Evolutionary conservation across 2,329 filamentous ascomycete genomes (phyloP).

Genomic region (Epichloe sylvatica): DNA sequence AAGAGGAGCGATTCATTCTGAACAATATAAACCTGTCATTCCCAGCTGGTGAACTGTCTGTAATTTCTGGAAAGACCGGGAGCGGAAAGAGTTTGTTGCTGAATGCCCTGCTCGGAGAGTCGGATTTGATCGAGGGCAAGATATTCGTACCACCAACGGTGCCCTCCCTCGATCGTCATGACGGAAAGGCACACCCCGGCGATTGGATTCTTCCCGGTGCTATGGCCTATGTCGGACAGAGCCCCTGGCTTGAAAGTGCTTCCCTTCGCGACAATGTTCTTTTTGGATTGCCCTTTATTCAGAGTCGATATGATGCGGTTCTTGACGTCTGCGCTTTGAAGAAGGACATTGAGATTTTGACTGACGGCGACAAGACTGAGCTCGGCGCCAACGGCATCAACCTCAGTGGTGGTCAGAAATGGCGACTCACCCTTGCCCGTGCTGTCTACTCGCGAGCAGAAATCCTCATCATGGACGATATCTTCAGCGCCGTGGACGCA

Average conservation of each 20-base stretch:
- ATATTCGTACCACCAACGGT: constrained; percentile 42
- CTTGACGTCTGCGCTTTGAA: constrained; percentile 58
- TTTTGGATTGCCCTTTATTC: constrained; percentile 58
- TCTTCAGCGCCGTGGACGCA: constrained; percentile 71
- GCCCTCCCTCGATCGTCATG: constrained; percentile 39
- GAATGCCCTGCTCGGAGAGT: constrained; percentile 60
- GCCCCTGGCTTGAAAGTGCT: constrained; percentile 76
- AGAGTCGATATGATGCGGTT: constrained; percentile 56
- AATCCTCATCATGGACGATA: constrained; percentile 67
- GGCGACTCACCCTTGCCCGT: constrained; percentile 66
- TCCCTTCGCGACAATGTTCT: constrained; percentile 66
- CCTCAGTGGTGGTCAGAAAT: constrained; percentile 69
- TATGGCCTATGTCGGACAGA: constrained; percentile 64
- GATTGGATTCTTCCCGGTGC: constrained; percentile 59
- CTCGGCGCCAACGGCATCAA: constrained; percentile 79
- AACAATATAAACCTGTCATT: constrained; percentile 52
- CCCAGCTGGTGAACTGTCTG: constrained; percentile 53
- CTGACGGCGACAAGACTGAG: constrained; percentile 65
- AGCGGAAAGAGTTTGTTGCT: constrained; percentile 66
- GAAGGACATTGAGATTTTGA: constrained; percentile 63
- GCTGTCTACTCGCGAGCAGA: constrained; percentile 68
- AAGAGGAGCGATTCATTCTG: constrained; percentile 49
- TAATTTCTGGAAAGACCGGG: constrained; percentile 66
- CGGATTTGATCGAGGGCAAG: constrained; percentile 50
- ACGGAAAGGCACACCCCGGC: constrained; percentile 44